Evolutionary conservation across 192 early-diverging fungal species (phyloP), one percentile per base, ranked within the genome.

Genomic region (Diversispora epigaea): DNA sequence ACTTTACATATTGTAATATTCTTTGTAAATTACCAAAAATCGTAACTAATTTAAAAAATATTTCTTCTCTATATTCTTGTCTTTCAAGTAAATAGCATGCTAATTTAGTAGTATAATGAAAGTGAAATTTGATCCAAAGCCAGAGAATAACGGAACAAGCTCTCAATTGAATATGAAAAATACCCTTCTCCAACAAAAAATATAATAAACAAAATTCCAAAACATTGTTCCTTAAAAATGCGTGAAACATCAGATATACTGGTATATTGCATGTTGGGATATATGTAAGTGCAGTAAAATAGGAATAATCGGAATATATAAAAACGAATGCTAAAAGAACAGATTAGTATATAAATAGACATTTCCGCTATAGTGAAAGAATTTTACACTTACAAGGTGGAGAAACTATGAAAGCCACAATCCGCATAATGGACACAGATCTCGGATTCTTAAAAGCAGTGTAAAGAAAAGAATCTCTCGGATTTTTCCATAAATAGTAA

Each of bases 401-500:
- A 63, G 61, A 63, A 11, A 63, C 39, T 63, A 63, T 39, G 4
- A 63, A 63, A 63, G 61, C 61, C 61, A 63, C 25, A 63, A 63
- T 63, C 61, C 25, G 4, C 11, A 8, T 17, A 63, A 63, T 39
- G 61, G 17, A 14, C 61, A 63, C 25, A 63, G 25, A 63, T 63
- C 41, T 63, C 61, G 25, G 61, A 63, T 63, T 63, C 15, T 63
- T 12, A 63, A 63, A 63, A 63, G 61, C 61, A 39, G 61, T 39
- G 25, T 63, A 63, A 63, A 63, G 25, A 39, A 63, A 63, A 63
- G 61, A 63, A 4, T 63, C 61, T 63, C 61, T 63, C 25, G 61
- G 61, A 63, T 63, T 63, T 63, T 63, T 63, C 61, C 25, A 63
- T 39, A 63, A 63, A 63, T 63, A 63, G 15, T 63, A 63, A 63